phyloP scores from a whole-genome alignment of 2,329 filamentous ascomycete genomes.

The Fusarium azukiicola region DNA sequence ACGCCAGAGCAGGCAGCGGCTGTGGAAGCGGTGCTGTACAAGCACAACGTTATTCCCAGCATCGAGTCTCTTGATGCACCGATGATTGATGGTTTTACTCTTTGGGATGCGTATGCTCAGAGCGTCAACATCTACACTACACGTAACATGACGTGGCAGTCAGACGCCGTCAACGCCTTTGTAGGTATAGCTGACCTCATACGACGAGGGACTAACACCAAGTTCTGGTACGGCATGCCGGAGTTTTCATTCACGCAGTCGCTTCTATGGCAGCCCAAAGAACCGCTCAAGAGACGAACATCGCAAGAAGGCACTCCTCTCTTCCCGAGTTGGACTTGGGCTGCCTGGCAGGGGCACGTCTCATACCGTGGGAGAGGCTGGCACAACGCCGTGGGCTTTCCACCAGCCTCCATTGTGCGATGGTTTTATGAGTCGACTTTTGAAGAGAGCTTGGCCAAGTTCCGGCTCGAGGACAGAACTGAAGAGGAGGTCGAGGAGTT shows the following conservation, averaged over 20 bases:
- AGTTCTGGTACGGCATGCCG: slow-evolving; percentile 37
- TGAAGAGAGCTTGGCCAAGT: slow-evolving; percentile 18
- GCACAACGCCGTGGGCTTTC: slow-evolving; percentile 30
- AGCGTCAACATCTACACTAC: slow-evolving; percentile 32
- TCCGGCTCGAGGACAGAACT: slow-evolving; percentile 4
- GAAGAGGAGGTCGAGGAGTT: slow-evolving; percentile 28
- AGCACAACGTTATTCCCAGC: slow-evolving; percentile 20
- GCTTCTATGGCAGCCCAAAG: slow-evolving; percentile 32
- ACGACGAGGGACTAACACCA: slow-evolving; percentile 30
- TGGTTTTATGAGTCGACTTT: slow-evolving; percentile 14
- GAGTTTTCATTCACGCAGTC: slow-evolving; percentile 28
- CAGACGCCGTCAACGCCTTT: slow-evolving; percentile 39
- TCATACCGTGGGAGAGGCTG: slow-evolving; percentile 32
- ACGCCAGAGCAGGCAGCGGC: slow-evolving; percentile 8
- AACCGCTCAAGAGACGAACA: slow-evolving; percentile 18
- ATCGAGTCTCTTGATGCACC: slow-evolving; percentile 22
- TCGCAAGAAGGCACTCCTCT: slow-evolving; percentile 11
- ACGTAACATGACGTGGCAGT: slow-evolving; percentile 37
- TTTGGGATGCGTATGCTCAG: slow-evolving; percentile 35
- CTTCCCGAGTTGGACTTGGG: slow-evolving; percentile 40
- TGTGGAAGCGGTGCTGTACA: slow-evolving; percentile 23
- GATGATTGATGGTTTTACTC: slow-evolving; percentile 17
- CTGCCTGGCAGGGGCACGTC: slow-evolving; percentile 37
- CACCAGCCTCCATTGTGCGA: slow-evolving; percentile 7
- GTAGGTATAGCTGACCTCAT: slow-evolving; percentile 39